Base-by-base conservation (phyloP, 129 eudicot genomes). In the Arctium lappa region DNA sequence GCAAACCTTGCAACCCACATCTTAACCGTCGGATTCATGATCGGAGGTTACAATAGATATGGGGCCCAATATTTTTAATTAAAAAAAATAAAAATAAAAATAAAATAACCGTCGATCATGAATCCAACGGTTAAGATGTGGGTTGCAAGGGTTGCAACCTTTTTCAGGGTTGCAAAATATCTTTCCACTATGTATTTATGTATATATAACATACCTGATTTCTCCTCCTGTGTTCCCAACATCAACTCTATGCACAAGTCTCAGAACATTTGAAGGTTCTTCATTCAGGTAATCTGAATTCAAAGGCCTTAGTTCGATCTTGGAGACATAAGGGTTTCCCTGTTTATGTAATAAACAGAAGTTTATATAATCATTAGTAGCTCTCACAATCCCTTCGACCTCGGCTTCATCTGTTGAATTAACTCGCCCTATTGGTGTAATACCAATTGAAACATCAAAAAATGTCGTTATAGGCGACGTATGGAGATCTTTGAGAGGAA, bases 271-370 rank as follows among this genome's bases (percentile, higher is more conserved):
- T 32, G 81, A 86, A 80, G 90, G 75, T 60, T 81, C 82, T 73
- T 66, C 82, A 75, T 73, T 79, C 80, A 82, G 72, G 70, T 89
- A 89, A 84, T 79, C 86, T 4, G 84, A 78, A 74, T 82, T 53
- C 79, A 86, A 38, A 8, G 85, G 89, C 81, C 95, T 87, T 78
- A 89, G 75, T 87, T 91, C 95, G 8, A 91, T 84, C 89, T 84
- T 89, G 50, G 91, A 89, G 63, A 87, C 82, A 83, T 86, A 91
- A 56, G 91, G 84, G 56, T 89, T 86, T 48, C 91, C 95, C 29
- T 69, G 77, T 73, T 72, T 87, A 62, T 80, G 79, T n/a, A 76
- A 76, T 84, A 91, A 80, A 85, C 95, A 91, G 18, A 91, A 86
- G 84, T 86, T 78, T 37, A 68, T 86, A 72, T 87, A 76, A 5